Evolutionary conservation across 129 eudicot species (phyloP).

Genomic region (sunflower (Helianthus annuus)): DNA sequence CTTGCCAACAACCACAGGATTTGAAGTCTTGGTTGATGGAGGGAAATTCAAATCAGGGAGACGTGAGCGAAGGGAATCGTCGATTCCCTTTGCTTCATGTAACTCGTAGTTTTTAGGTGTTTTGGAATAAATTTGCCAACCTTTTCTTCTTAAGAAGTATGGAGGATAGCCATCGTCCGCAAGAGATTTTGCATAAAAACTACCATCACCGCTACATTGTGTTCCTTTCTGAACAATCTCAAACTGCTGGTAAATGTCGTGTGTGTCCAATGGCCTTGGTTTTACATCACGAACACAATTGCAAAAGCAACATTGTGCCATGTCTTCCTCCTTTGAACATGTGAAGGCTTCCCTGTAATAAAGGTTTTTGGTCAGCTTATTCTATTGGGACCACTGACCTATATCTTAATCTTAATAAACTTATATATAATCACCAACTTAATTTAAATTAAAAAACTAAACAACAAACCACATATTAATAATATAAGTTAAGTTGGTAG

Average conservation of each 20-base stretch:
- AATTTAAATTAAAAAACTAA: too few relatives aligned
- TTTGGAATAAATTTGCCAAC: conserved; percentile 45
- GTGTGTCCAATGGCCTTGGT: conserved; percentile 60
- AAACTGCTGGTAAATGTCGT: conserved; percentile 54
- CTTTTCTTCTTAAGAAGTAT: conserved; percentile 45
- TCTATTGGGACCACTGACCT: too few relatives aligned
- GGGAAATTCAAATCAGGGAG: conserved; percentile 48
- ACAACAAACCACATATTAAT: too few relatives aligned
- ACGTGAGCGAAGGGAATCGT: conserved; percentile 46
- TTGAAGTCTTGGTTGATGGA: conserved; percentile 29
- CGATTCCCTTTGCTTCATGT: conserved; percentile 52
- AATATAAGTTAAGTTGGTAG: too few relatives aligned
- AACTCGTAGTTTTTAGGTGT: conserved; percentile 45
- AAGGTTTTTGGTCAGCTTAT: background rate
- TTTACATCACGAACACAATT: conserved; percentile 44
- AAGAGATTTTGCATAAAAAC: conserved; percentile 48
- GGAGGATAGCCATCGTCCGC: conserved; percentile 69
- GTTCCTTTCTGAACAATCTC: conserved; percentile 32
- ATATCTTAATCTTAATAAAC: too few relatives aligned
- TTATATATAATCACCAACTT: too few relatives aligned
- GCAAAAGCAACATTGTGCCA: conserved; percentile 47
- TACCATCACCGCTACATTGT: conserved; percentile 24
- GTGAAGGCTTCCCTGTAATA: conserved; percentile 58
- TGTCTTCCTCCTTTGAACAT: conserved; percentile 69
- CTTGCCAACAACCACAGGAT: conserved; percentile 54